These are phyloP conservation scores for Chaetomiaceae sp. DNA, from an alignment of 2,329 filamentous ascomycete genomes.

Conservation along the genomic window DNA sequence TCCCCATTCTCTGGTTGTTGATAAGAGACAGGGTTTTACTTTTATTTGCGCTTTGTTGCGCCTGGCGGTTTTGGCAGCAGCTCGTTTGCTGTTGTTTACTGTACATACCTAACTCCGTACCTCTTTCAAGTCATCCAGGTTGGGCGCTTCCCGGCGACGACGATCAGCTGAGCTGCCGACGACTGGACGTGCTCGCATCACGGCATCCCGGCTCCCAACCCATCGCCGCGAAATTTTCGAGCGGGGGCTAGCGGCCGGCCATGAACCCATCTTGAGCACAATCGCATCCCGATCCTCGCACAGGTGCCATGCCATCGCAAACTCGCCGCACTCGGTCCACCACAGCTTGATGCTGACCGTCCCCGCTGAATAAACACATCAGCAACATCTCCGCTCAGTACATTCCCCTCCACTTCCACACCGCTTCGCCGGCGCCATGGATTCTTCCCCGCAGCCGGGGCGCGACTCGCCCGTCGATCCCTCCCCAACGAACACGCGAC, in stretches of 20 bases:
- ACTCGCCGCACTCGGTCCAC: neutral
- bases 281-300: neutral
- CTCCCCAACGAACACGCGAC: conserved; percentile 50
- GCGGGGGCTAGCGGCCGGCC: neutral
- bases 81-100: too few relatives aligned
- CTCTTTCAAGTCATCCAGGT: too few relatives aligned
- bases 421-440: conserved; percentile 36
- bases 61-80: too few relatives aligned
- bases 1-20: too few relatives aligned
- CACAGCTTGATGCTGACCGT: conserved; percentile 1
- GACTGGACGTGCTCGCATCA: too few relatives aligned
- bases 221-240: neutral
- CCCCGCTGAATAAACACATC: neutral
- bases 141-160: too few relatives aligned
- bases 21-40: too few relatives aligned
- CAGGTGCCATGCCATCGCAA: conserved; percentile 11
- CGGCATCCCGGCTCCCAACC: too few relatives aligned
- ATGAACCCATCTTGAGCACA: neutral
- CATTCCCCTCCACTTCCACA: neutral
- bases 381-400: neutral
- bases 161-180: too few relatives aligned
- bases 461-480: conserved; percentile 35
- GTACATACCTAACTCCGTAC: too few relatives aligned
- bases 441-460: conserved; percentile 37
- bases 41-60: too few relatives aligned